Evolutionary conservation across 805 yeast genomes (phyloP), one percentile per base, ranked within the genome.

Genomic region (Wickerhamiella lipophila): DNA sequence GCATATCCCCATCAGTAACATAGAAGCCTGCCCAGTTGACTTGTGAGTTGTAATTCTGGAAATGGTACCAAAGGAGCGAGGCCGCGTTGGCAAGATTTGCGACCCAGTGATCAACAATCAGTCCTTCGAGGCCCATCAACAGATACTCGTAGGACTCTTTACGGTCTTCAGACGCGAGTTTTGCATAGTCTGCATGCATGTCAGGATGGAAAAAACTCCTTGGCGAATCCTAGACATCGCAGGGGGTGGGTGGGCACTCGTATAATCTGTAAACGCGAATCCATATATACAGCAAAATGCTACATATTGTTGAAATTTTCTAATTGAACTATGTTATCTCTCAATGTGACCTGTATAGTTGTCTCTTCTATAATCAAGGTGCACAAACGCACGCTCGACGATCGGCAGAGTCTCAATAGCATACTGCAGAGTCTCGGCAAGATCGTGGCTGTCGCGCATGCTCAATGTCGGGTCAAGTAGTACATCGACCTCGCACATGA

Each of bases 21-120:
- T 89, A 89, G 62, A 92, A 87, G 0, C 98, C 98, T 0, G 94
- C 77, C 98, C 98, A 89, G 63, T 89, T 89, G 9, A 88, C 83
- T 9, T 69, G 60, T 39, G 46, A 46, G 39, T 56, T 54, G 0
- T 68, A 68, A 12, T 64, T 64, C 49, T 75, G 80, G 64, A 85
- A 89, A 9, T 84, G 88, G 59, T 86, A 80, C 95, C 96, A 89
- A 45, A 92, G 55, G 50, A 89, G 69, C 3, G 96, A 83, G 6
- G 95, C 73, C 34, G 89, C 81, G 59, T 89, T 89, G 23, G 96
- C 76, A 29, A 87, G 66, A 60, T 92, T 89, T 53, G 94, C 78
- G 2, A 89, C 88, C 96, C 96, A 88, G 65, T 85, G 83, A 7
- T 70, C 85, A 0, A 60, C 68, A 1, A 79, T 65, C 13, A 89